Evolutionary conservation across 208 protist genomes (phyloP).

Genomic region (Phytomonas francai): DNA sequence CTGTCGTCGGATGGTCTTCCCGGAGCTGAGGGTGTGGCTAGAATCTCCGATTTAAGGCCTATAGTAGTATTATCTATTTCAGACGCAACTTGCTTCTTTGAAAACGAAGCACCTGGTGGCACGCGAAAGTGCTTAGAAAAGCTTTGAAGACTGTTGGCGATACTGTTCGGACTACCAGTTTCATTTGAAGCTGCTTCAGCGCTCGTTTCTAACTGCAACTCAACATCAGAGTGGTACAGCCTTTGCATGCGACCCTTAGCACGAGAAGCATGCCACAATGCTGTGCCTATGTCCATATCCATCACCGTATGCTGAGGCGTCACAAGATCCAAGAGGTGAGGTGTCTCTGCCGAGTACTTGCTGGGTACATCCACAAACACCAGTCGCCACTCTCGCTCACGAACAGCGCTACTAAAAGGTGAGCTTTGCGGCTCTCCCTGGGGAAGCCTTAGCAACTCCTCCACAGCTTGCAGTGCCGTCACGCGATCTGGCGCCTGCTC

Average conservation of each 20-base stretch:
- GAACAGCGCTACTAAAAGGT: not conserved
- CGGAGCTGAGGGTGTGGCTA: not conserved
- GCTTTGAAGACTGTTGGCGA: conserved; percentile 16
- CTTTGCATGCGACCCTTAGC: conserved; percentile 75
- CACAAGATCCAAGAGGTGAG: conserved; percentile 62
- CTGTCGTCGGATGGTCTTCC: not conserved
- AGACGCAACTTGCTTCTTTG: not conserved
- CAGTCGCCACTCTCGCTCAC: conserved; percentile 77
- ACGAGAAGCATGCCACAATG: conserved; percentile 91
- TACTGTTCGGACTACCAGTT: not conserved
- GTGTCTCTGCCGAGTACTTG: conserved; percentile 18
- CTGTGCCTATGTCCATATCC: conserved; percentile 94
- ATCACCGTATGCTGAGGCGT: conserved; percentile 86
- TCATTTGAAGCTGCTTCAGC: not conserved
- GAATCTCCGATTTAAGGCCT: not conserved
- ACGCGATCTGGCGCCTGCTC: conserved; percentile 81
- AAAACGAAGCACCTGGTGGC: not conserved
- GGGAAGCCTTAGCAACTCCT: conserved; percentile 73
- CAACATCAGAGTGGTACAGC: conserved; percentile 28
- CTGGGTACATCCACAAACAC: conserved; percentile 82
- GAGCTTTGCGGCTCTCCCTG: conserved; percentile 9
- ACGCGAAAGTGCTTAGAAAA: conserved; percentile 39
- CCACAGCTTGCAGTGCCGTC: conserved; percentile 56
- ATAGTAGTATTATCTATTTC: not conserved
- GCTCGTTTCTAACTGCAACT: not conserved